Evolutionary conservation across 495 filamentous ascomycete species (phyloP).

Genomic region (Acidiella bohemica): DNA sequence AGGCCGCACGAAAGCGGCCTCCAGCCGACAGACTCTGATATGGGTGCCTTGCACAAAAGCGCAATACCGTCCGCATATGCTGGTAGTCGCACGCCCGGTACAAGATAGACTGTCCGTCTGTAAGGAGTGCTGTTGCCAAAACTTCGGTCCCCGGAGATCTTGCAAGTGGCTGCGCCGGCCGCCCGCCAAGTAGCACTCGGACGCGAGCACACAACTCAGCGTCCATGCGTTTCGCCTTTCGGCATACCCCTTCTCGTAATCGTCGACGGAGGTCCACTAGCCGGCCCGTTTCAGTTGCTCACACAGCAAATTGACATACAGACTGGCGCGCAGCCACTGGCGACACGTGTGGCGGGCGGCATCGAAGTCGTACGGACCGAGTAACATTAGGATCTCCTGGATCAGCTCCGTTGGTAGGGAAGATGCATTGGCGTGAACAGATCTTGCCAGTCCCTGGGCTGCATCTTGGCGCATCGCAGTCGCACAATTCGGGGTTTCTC

Average conservation of each 20-base stretch:
- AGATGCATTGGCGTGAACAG: background rate
- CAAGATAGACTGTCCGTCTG: no score
- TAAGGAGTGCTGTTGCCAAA: no score
- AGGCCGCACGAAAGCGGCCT: conserved; percentile 11
- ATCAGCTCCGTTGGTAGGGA: conserved; percentile 48
- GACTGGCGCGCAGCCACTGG: conserved; percentile 50
- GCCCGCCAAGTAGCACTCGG: conserved; percentile 47
- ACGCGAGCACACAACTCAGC: conserved; percentile 46
- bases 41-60: conserved; percentile 23
- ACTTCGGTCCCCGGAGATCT: no score
- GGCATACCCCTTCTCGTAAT: conserved; percentile 23
- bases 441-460: background rate
- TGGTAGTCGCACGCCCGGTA: no score
- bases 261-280: conserved; percentile 46
- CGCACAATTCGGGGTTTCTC: no score
- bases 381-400: conserved; percentile 41
- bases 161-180: no score
- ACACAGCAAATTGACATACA: conserved; percentile 40
- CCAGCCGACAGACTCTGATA: background rate
- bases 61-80: conserved; percentile 41
- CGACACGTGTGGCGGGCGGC: conserved; percentile 51
- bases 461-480: no score
- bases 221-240: conserved; percentile 36
- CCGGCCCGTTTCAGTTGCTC: conserved; percentile 44
- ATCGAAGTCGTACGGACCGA: conserved; percentile 50